Evolutionary conservation across 2,329 filamentous ascomycete genomes (phyloP), one percentile per base, ranked within the genome.

Genomic region (Aureobasidium mangrovei): DNA sequence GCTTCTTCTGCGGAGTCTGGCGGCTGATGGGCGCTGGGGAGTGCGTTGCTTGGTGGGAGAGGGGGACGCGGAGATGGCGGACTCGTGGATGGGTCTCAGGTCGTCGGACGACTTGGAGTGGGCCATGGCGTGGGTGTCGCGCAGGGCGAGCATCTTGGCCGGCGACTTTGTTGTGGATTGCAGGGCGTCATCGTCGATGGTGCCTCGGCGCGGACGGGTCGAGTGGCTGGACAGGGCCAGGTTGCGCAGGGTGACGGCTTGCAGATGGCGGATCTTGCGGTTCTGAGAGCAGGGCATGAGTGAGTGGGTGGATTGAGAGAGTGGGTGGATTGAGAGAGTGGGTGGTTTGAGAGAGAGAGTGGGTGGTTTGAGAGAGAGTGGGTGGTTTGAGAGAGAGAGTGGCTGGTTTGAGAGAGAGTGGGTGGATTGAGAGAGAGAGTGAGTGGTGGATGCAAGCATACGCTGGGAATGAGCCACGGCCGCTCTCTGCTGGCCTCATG

Each of bases 161-260:
- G 85, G 80, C 9, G 82, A 83, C 61, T 82, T 82, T 60, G 82
- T 70, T 5, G 78, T 73, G 61, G 84, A 84, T 32, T 88, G 81
- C 33, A 85, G 79, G 32, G 83, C 85, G 62, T 91, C 81, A 62
- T 85, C 91, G 70, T 91, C 87, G 63, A 86, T 84, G 38, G 88
- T 85, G 69, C 77, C 79, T 10, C 75, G 73, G 51, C 76, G 76
- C 36, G 67, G 60, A 57, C 77, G 64, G 1, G 52, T 45, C 59
- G 74, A 73, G 56, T 75, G 73, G 59, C 74, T 75, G 27, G 74
- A 75, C 60, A 95, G 83, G 58, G 82, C 83, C 41, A 96, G 76
- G 69, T 96, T 96, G 56, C 91, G 88, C 49, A 96, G 74, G 54
- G 87, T 91, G 62, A 97, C 82, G 61, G 88, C 89, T 63, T 88